A percentile compares a stretch with the other conserved stretches of the same genome.
Conservation (phyloP, 176 grass and related monocot species). For the Saccharum spontaneum region DNA sequence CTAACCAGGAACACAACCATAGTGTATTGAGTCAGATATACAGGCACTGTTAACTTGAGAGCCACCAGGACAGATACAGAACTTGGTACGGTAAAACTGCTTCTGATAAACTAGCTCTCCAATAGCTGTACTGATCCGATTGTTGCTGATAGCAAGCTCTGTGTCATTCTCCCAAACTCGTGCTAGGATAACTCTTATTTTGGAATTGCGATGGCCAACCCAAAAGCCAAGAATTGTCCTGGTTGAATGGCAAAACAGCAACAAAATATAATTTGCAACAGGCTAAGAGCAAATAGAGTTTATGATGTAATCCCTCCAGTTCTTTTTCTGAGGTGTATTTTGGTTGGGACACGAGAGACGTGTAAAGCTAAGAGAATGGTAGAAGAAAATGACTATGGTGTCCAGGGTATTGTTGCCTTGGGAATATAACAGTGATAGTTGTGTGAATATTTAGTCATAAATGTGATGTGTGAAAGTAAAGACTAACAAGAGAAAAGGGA, state of each 20-base stretch:
- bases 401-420: background rate
- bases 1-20: slow-evolving; percentile 96
- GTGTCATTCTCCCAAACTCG: slow-evolving; percentile 93
- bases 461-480: background rate
- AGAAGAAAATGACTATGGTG: background rate
- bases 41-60: slow-evolving; percentile 99
- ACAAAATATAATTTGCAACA: background rate
- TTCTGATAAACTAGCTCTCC: slow-evolving; percentile 93
- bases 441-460: background rate
- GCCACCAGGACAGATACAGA: slow-evolving; percentile 97
- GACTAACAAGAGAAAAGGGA: background rate
- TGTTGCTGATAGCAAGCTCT: slow-evolving; percentile 92
- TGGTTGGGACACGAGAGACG: background rate
- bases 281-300: slow-evolving; percentile 2
- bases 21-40: slow-evolving; percentile 93
- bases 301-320: background rate
- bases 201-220: slow-evolving; percentile 84
- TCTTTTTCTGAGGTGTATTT: background rate
- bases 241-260: slow-evolving; percentile 12
- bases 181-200: slow-evolving; percentile 94
- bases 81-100: slow-evolving; percentile 89
- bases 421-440: background rate
- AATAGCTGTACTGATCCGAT: slow-evolving; percentile 83
- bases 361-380: background rate
- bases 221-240: slow-evolving; percentile 82